Base-by-base conservation (phyloP, 2,329 filamentous ascomycete genomes). In the Aspergillus sclerotialis region DNA sequence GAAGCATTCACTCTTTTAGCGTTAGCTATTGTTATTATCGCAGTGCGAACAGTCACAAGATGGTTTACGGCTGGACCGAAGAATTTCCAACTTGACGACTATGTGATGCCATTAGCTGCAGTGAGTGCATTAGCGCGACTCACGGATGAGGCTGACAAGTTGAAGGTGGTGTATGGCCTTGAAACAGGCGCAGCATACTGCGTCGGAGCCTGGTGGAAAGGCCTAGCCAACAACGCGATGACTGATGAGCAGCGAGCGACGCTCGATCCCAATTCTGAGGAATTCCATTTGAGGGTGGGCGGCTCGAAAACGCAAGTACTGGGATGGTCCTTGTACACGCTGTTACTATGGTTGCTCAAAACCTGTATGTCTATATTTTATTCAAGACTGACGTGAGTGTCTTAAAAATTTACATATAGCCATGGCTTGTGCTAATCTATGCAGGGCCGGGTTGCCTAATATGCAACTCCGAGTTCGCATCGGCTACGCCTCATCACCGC, bases 191-290 rank as follows among this genome's bases (percentile, higher is more conserved):
- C 69, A 10, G 67, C 64, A 4, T 69, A 73, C 32, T 58, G 63
- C 4, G 65, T 73, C 15, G 67, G 66, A 12, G 63, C 64, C 25
- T 54, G 56, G 14, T 70, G 60, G 15, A 48, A 61, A 15, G 73
- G 73, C 2, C 53, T 76, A 4, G 72, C 73, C 5, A 76, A 78
- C 42, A 72, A 72, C 40, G 66, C 65, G 33, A 76, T 79, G 70
- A 69, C 72, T 2, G 47, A 64, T 10, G 64, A 63, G 17, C 44
- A 73, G 38, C 67, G 76, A 10, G 55, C 49, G 3, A 52, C 58
- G 0, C 49, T 78, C n/a, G 55, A 61, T 9, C 59, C 65, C 0
- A 37, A 52, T 11, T 65, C 65, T 10, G 46, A 48, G 1, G 71
- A 76, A 43, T 75, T 66, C 44, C 46, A 54, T 4, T 40, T 62